These are phyloP conservation scores for Talaromyces wortmannii DNA, from an alignment of 495 filamentous ascomycete genomes.

Conservation along the genomic window DNA sequence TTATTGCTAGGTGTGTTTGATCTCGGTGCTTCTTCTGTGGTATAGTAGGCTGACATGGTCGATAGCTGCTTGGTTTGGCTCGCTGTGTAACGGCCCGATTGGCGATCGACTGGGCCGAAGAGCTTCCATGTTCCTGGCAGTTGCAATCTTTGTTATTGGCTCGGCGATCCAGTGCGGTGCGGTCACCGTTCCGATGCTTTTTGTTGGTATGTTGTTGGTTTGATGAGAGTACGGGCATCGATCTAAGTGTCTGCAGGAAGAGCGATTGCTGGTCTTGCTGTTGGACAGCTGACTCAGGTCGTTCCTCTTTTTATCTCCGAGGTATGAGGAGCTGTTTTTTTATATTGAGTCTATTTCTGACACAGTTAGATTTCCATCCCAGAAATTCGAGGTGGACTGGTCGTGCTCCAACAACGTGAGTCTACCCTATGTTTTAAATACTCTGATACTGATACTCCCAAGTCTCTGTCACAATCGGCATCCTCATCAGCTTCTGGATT, in stretches of 20 bases:
- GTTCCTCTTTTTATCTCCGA: constrained; percentile 38
- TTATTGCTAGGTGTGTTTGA: constrained; percentile 56
- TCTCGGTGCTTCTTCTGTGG: constrained; percentile 27
- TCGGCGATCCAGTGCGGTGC: constrained; percentile 64
- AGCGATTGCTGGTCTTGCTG: constrained; percentile 56
- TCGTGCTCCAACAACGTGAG: constrained; percentile 66
- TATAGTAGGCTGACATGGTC: constrained; percentile 7
- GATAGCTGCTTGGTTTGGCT: constrained; percentile 71
- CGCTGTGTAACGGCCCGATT: constrained; percentile 67
- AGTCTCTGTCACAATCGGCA: constrained; percentile 75
- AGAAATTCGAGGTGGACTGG: constrained; percentile 62
- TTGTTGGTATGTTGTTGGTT: constrained; percentile 40
- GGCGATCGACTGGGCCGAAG: constrained; percentile 71
- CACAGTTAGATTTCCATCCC: constrained; percentile 39
- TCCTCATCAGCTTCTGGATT: constrained; percentile 82
- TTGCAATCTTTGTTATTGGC: constrained; percentile 67
- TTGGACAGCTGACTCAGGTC: constrained; percentile 31
- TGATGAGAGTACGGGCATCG: constrained; percentile 7
- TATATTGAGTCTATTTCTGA: constrained; percentile 26
- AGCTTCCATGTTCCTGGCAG: constrained; percentile 64
- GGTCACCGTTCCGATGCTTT: constrained; percentile 54
- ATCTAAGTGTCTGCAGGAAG: constrained; percentile 56
- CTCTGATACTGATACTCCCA: neutral
- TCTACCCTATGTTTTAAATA: neutral
- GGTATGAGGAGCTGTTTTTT: constrained; percentile 3